phyloP scores from a whole-genome alignment of 805 yeast species.

The Candida cerambycidarum region DNA sequence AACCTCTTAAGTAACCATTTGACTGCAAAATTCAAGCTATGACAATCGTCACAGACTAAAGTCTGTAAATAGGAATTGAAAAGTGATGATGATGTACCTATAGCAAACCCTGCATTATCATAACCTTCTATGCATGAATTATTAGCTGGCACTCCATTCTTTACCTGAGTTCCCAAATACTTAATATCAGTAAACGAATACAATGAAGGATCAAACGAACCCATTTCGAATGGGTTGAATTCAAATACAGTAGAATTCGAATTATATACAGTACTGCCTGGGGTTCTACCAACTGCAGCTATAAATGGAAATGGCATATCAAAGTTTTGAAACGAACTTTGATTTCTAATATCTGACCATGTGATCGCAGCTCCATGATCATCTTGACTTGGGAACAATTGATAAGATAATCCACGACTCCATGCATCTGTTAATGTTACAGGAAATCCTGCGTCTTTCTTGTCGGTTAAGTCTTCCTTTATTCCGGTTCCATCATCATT shows the following conservation, averaged over 20 bases:
- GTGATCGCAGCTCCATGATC: slow-evolving; percentile 25
- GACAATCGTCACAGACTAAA: slow-evolving; percentile 34
- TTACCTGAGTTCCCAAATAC: slow-evolving; percentile 36
- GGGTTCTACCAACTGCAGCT: slow-evolving; percentile 36
- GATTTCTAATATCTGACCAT: slow-evolving; percentile 35
- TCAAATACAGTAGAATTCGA: slow-evolving; percentile 40
- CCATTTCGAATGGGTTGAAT: slow-evolving; percentile 43
- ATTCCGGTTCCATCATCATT: slow-evolving; percentile 41
- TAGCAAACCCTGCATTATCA: slow-evolving; percentile 40
- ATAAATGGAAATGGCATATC: slow-evolving; percentile 44
- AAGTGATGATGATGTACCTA: slow-evolving; percentile 41
- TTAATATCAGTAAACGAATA: slow-evolving; percentile 37
- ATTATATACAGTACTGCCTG: slow-evolving; percentile 29
- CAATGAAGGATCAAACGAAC: slow-evolving; percentile 40
- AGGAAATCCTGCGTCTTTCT: slow-evolving; percentile 58
- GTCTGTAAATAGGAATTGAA: slow-evolving; percentile 37
- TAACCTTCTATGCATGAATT: slow-evolving; percentile 32
- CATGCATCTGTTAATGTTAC: slow-evolving; percentile 74
- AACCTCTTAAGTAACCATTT: slow-evolving; percentile 27
- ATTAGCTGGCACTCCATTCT: slow-evolving; percentile 28
- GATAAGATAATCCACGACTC: slow-evolving; percentile 75
- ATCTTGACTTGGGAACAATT: slow-evolving; percentile 45
- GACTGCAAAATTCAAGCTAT: slow-evolving; percentile 20
- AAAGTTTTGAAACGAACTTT: slow-evolving; percentile 27
- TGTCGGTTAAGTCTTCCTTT: slow-evolving; percentile 48